Evolutionary conservation across 257 asterid genomes (phyloP).

Genomic region (Henckelia pumila): DNA sequence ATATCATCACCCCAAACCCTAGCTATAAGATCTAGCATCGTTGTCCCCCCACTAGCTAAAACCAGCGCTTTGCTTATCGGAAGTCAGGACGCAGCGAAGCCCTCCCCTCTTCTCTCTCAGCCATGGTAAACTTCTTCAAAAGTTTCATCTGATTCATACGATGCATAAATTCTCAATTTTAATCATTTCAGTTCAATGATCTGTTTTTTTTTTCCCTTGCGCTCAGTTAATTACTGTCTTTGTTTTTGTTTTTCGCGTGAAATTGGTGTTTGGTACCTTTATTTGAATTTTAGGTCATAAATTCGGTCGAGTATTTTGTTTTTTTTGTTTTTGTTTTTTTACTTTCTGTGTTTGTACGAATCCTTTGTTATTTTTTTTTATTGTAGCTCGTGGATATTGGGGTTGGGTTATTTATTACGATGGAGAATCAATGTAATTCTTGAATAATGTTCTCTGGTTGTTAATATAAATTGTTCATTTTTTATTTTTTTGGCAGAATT

Average conservation of each 20-base stretch:
- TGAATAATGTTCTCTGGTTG: background rate
- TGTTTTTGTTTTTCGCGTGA: background rate
- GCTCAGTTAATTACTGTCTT: background rate
- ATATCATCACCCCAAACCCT: no score
- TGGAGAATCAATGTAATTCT: background rate
- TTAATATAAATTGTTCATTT: background rate
- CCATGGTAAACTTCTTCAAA: slow-evolving; percentile 22
- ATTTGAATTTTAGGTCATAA: background rate
- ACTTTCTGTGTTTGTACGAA: no score
- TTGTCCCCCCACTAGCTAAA: no score
- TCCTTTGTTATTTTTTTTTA: background rate
- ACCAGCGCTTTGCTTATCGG: background rate
- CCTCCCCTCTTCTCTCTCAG: background rate
- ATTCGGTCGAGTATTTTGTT: background rate
- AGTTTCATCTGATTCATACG: background rate
- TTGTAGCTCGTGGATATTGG: background rate
- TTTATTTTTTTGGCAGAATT: no score
- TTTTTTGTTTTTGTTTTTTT: no score
- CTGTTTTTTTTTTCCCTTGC: background rate
- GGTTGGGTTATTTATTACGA: no score
- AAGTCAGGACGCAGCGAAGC: slow-evolving; percentile 19
- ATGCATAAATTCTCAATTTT: no score
- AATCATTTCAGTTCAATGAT: background rate
- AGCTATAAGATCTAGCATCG: no score
- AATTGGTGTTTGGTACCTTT: background rate